Evolutionary conservation across 192 early-diverging fungal species (phyloP), one percentile per base, ranked within the genome.

Genomic region (Dispira parvispora): DNA sequence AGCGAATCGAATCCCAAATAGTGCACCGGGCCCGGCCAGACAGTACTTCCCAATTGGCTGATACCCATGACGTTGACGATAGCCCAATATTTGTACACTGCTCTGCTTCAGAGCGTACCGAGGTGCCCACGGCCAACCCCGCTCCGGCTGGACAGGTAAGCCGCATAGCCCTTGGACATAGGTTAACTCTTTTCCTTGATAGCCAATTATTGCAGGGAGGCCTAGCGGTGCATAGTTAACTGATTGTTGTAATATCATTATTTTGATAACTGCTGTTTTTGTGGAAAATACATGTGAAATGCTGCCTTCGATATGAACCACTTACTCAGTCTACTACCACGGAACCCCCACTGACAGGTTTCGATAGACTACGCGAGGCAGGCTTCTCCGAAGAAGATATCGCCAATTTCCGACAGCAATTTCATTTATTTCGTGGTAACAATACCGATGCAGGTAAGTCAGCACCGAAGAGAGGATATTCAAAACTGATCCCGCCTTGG

Each of bases 361-460:
- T 81, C 50, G 80, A 81, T 63, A 72, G 80, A n/a, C 50, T 81
- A 32, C 66, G 75, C 54, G 80, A 79, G 47, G 71, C 75, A 28
- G 80, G 80, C 1, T 81, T 81, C 43, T 74, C 75, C 11, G 80
- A 78, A n/a, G 72, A 79, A 27, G 80, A 81, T 50, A 74, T 81
- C 52, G 65, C 65, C 27, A 74, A 73, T 38, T 73, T 81, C 23
- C 71, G 80, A 4, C 60, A 69, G 26, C 77, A 81, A 47, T 81
- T 81, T 42, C 80, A 81, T 69, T 70, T 69, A 18, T 67, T 75
- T 26, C 73, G 72, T 27, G 80, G 78, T 26, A 13, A 77, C 68
- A 21, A 54, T 42, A 0, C 50, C 16, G 43, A 64, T 20, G 53
- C 23, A 16, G 62, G 62, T 46, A 54, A 57, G 49, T 26, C 23